Evolutionary conservation across 164 flowering plant species (phyloP), one percentile per base, ranked within the genome.

Genomic region (Magnolia changhungtana): DNA sequence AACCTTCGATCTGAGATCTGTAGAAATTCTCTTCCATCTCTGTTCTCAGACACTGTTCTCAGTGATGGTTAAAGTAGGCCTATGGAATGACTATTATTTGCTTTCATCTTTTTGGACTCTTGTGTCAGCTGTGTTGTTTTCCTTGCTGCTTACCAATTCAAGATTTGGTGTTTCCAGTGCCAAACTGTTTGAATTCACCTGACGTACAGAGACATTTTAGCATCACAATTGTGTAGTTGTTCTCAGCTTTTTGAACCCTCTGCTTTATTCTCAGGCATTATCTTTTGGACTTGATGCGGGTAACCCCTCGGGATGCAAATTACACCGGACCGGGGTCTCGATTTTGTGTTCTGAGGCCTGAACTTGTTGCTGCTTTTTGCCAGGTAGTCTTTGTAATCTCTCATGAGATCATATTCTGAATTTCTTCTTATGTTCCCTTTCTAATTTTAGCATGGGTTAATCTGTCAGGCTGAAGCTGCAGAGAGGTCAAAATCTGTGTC

Each of bases 241-340:
- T 37, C 50, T 68, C 49, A 68, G 8, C 18, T 50, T 49, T 66
- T 29, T 65, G 8, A 55, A 55, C 18, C 20, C n/a, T 63, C 11
- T 18, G 16, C 50, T 67, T 51, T 51, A 9, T 71, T 74, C 71
- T 59, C 84, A 96, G 99, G 89, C 97, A 96, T 87, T 96, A 96
- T 85, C 94, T 96, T 78, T 81, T 96, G 84, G 99, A 96, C 75
- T 79, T 94, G 89, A 93, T 94, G 98, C 92, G 99, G 85, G 98
- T 89, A 80, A 94, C 98, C 76, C 99, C 99, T 72, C 91, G 99
- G 63, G 99, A 96, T 92, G 97, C 98, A 63, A 96, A 96, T 83
- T 92, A 83, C 80, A 89, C 84, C 69, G 98, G 98, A 65, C 86
- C 88, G 64, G 89, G 90, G 8, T 93, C 97, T 20, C 87, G 97